Base-by-base conservation (phyloP, 2,329 filamentous ascomycete genomes). In the Sodiomyces alkalinus region DNA sequence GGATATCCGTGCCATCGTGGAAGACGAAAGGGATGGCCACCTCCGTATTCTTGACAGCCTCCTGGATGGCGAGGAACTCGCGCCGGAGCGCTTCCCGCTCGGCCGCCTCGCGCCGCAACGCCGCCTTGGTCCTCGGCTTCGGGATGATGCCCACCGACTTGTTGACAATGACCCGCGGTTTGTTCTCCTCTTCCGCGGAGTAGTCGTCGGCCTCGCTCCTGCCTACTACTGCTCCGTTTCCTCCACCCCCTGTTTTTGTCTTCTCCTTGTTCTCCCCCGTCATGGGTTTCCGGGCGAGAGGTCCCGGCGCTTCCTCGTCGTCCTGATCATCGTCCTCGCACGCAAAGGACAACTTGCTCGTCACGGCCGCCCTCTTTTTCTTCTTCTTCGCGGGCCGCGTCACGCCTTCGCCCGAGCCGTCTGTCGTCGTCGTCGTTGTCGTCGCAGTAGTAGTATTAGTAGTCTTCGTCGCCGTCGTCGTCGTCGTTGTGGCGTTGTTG, bases 21-120 rank as follows among this genome's bases (percentile, higher is more conserved):
- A 96, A 96, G 4, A 96, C 82, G 51, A 96, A 98, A 0, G 90
- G 90, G 18, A 98, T 77, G 11, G 80, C 66, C 30, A 98, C 80
- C 45, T 94, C 86, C 7, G 85, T 86, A 13, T 73, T 72, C 55
- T 92, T 93, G 39, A 96, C 80, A 0, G 75, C 72, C 36, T 92
- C 82, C 48, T 94, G 90, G 33, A 87, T 68, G 7, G 61, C 61
- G 25, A 92, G 50, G 43, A 93, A 98, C 45, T 96, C 87, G 15
- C 75, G 73, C 21, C 83, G 71, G 22, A 94, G 53, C 0, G 82
- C 68, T 10, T 90, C 82, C 34, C 80, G 68, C 39, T 83, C 73
- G 31, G 79, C 68, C 4, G 83, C 80, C 50, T 93, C 86, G 26
- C 76, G 75, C 30, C 80, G 68, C 25, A 92, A 52, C 1, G 81